These are phyloP conservation scores for Colletotrichum caudatum DNA, from an alignment of 2,329 filamentous ascomycete genomes.

Conservation along the genomic window DNA sequence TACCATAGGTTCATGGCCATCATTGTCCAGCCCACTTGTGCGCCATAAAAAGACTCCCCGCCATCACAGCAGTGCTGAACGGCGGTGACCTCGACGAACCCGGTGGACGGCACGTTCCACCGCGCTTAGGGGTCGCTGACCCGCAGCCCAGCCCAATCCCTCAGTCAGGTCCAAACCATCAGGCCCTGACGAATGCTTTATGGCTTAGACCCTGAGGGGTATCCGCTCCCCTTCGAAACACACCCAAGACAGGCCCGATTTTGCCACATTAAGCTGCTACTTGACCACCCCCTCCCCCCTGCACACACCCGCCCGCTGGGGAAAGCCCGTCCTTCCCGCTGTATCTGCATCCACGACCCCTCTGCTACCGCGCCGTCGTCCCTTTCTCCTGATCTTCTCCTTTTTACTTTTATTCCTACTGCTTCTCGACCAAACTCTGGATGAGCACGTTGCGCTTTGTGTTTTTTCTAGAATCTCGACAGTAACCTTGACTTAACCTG, in stretches of 20 bases:
- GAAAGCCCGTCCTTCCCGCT: constrained; percentile 17
- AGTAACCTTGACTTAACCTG: neutral
- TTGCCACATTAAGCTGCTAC: constrained; percentile 42
- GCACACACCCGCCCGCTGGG: constrained; percentile 18
- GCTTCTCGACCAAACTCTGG: constrained; percentile 23
- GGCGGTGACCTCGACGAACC: constrained; percentile 22
- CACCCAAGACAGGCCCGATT: constrained; percentile 43
- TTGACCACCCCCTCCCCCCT: constrained; percentile 17
- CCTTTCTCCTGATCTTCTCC: constrained; percentile 23
- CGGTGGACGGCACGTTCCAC: constrained; percentile 12
- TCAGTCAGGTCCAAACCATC: constrained; percentile 29
- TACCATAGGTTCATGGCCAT: constrained; percentile 27
- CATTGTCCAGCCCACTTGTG: constrained; percentile 25
- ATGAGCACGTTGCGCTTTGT: constrained; percentile 32
- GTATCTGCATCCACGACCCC: constrained; percentile 21
- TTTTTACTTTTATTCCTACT: constrained; percentile 16
- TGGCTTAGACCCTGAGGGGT: constrained; percentile 42
- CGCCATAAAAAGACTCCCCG: constrained; percentile 22
- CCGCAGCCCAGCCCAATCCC: constrained; percentile 29
- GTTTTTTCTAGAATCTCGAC: constrained; percentile 21
- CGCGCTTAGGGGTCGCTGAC: constrained; percentile 10
- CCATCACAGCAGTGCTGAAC: constrained; percentile 12
- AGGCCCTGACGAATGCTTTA: constrained; percentile 41
- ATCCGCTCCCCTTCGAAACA: constrained; percentile 43
- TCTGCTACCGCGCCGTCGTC: constrained; percentile 13